These are phyloP conservation scores for Reticulascus tulasneorum DNA, from an alignment of 2,329 filamentous ascomycete genomes.

Conservation along the genomic window DNA sequence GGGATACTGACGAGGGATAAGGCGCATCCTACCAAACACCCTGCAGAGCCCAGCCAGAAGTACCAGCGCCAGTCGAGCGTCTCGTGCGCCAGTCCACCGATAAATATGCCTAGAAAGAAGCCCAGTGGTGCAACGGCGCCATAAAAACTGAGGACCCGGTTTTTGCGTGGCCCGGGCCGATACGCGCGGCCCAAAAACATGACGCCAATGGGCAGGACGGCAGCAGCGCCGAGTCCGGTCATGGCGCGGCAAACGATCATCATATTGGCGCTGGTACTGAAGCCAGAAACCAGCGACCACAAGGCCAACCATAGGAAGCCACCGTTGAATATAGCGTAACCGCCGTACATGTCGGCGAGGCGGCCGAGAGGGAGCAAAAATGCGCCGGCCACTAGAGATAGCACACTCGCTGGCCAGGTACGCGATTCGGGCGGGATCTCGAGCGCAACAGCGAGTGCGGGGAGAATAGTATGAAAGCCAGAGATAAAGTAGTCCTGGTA, in stretches of 20 bases:
- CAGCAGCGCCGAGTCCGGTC: slow-evolving; percentile 64
- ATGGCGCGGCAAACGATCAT: slow-evolving; percentile 65
- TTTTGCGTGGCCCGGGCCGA: slow-evolving; percentile 65
- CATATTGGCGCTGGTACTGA: slow-evolving; percentile 60
- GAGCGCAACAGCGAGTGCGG: too few relatives aligned
- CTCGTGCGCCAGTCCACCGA: slow-evolving; percentile 59
- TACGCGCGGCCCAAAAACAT: slow-evolving; percentile 63
- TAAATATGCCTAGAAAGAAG: slow-evolving; percentile 60
- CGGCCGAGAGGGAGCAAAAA: slow-evolving; percentile 60
- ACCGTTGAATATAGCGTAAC: slow-evolving; percentile 51
- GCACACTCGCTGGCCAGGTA: slow-evolving; percentile 62
- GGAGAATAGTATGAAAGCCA: too few relatives aligned
- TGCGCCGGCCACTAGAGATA: slow-evolving; percentile 50
- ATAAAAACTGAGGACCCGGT: slow-evolving; percentile 56
- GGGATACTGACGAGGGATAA: slow-evolving; percentile 42
- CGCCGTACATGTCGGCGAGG: slow-evolving; percentile 55
- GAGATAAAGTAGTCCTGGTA: too few relatives aligned
- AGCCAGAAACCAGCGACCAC: slow-evolving; percentile 64
- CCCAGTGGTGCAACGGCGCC: slow-evolving; percentile 51
- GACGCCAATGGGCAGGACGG: slow-evolving; percentile 64
- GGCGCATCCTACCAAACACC: slow-evolving; percentile 43
- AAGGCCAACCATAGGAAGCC: slow-evolving; percentile 57
- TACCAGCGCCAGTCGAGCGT: slow-evolving; percentile 61
- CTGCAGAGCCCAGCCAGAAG: slow-evolving; percentile 64
- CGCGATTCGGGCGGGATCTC: too few relatives aligned